A percentile compares a stretch with the other conserved stretches of the same genome.
phyloP scores from a whole-genome alignment of 139 green algal species.

The Nannochloris sp. region DNA sequence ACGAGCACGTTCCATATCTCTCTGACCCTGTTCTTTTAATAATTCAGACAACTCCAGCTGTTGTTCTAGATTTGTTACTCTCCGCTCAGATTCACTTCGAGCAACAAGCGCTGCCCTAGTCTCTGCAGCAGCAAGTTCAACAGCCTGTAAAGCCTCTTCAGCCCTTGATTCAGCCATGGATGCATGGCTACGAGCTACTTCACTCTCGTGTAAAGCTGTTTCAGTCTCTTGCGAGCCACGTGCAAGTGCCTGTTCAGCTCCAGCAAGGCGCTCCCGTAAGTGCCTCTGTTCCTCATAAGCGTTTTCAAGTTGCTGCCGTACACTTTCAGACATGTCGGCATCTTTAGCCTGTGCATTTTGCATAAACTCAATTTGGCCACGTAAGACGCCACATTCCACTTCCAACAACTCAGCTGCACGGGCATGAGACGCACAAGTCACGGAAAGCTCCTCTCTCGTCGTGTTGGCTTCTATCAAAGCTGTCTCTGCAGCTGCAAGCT shows the following conservation, averaged over 20 bases:
- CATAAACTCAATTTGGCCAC: slow-evolving; percentile 9
- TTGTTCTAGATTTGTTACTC: neutral
- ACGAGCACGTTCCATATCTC: neutral
- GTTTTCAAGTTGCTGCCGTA: neutral
- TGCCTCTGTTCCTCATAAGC: neutral
- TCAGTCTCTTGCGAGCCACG: neutral
- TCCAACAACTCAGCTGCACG: slow-evolving; percentile 3
- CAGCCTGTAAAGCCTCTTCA: neutral
- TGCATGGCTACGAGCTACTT: neutral
- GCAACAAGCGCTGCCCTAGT: neutral
- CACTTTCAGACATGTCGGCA: neutral
- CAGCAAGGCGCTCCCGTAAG: neutral
- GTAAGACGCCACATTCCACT: slow-evolving; percentile 9
- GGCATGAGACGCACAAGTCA: neutral
- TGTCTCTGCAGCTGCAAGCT: too few relatives aligned
- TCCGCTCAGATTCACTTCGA: neutral
- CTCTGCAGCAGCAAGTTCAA: neutral
- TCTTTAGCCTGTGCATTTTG: slow-evolving; percentile 1
- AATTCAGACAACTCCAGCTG: neutral
- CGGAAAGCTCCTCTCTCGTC: neutral
- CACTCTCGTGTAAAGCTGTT: neutral
- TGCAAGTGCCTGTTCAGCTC: too few relatives aligned
- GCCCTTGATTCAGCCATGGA: neutral
- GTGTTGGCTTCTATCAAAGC: too few relatives aligned
- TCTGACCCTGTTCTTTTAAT: neutral